Base-by-base conservation (phyloP, 805 yeast genomes). In the Yarrowia divulgata region DNA sequence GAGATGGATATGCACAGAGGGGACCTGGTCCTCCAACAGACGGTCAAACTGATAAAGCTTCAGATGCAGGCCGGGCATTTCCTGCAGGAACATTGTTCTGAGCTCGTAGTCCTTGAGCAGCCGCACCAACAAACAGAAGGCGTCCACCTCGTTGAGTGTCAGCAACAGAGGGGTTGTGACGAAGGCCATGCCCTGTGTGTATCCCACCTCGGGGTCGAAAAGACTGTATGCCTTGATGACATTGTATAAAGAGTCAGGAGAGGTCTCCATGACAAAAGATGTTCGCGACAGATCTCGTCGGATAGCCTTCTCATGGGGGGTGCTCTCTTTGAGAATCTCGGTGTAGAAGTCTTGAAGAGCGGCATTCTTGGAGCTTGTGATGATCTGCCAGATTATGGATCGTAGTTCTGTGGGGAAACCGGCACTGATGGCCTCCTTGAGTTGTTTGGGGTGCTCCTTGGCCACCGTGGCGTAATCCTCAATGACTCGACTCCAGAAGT, bases 161-260 rank as follows among this genome's bases (percentile, higher is more conserved):
- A 93, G 82, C 55, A 93, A 81, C 60, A 95, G 79, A 1, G 99
- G 98, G 7, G 92, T 92, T 0, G 91, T 86, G 54, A 95, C 86
- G 75, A 95, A 95, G 1, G 97, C 97, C 97, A 95, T 93, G 8
- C 99, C 98, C 79, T 95, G 99, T 1, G 98, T 95, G 75, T 95
- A 95, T 0, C 99, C 99, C 64, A 95, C 97, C 66, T 93, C 98
- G 1, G 90, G 87, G 77, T 95, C 98, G 77, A 86, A 89, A 60
- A 91, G 79, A 29, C 95, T 87, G 79, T 94, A 95, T 0, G 93
- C 93, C 75, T 90, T 90, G 71, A 95, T 85, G 37, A 95, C 88
- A 69, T 88, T 87, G 75, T 82, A 90, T 43, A 95, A 80, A 63
- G 91, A 87, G 74, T 88, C 88, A 13, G 72, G 70, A 32, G 74